Evolutionary conservation across 352 stramenopile genomes (phyloP), one percentile per base, ranked within the genome.

Genomic region (Saprolegnia diclina): DNA sequence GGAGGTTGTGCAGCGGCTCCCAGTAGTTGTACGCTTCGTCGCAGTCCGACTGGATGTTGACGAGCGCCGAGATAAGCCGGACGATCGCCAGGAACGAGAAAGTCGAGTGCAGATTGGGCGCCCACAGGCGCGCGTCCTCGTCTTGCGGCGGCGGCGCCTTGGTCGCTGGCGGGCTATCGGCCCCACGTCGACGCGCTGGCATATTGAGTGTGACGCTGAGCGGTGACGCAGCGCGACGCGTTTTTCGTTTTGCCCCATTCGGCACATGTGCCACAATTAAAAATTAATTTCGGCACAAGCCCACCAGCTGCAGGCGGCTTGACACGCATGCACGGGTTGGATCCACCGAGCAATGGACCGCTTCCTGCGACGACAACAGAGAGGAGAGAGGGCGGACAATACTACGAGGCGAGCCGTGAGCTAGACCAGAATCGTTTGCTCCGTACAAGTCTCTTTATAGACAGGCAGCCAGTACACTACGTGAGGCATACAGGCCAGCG

Each of bases 21-120:
- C 97, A 99, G 79, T 99, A 99, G 83, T 99, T 99, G 77, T 96
- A 99, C 0, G 94, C 97, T 82, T 99, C 97, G 77, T 99, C 97
- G 71, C 97, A 99, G 84, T 99, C 97, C 29, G 88, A 89, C 65
- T 99, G 91, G 44, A 86, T 83, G 56, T 77, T 92, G 46, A 91
- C 37, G 1, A 94, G 71, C 55, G 89, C 86, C 19, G 76, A 79
- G n/a, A 69, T 18, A 19, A 85, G 65, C 21, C 87, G 85, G 35
- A 85, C 82, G 38, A 89, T 64, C 44, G 90, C n/a, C 24, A 92
- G 77, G 24, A 92, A 67, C 22, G 78, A 85, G 48, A 92, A 71
- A 11, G 82, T 79, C 5, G 82, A 89, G 64, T 90, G 75, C 5
- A 85, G 29, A 1, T 76, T 79, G 16, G 84, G 84, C 9, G 77